These are phyloP conservation scores for Arbutus unedo DNA, from an alignment of 148 eudicot genomes.

Conservation along the genomic window DNA sequence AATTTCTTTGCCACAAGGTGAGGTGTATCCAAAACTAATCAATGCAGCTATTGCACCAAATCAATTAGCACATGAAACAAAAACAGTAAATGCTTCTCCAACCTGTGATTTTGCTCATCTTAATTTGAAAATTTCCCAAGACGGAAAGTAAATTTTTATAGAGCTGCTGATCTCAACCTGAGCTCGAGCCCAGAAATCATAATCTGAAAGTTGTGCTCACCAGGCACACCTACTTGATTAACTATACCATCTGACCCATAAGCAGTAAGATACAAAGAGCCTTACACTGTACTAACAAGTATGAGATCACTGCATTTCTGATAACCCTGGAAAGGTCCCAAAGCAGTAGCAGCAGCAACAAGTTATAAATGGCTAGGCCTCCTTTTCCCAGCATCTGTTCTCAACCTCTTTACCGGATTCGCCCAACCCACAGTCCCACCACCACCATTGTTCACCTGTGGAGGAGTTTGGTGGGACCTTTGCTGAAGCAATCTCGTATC, in stretches of 20 bases:
- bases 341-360: conserved; percentile 4
- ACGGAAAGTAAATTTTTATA: background rate
- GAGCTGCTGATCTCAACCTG: background rate
- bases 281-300: conserved; percentile 13
- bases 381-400: conserved; percentile 82
- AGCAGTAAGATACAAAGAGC: conserved; percentile 9
- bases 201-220: background rate
- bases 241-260: conserved; percentile 9
- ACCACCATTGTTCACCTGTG: conserved; percentile 44
- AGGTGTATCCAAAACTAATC: background rate
- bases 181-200: conserved; percentile 8
- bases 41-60: too few relatives aligned
- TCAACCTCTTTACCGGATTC: conserved; percentile 76
- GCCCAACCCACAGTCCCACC: conserved; percentile 69
- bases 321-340: conserved; percentile 18
- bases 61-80: background rate
- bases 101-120: background rate
- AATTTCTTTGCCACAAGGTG: background rate
- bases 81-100: background rate
- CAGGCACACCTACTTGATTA: conserved; percentile 7
- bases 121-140: background rate
- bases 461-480: conserved; percentile 35
- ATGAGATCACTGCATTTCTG: conserved; percentile 26
- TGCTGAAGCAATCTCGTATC: conserved; percentile 35
- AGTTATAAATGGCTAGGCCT: conserved; percentile 72